These are phyloP conservation scores for Chloromonas sp. DNA, from an alignment of 163 green algal species.

Conservation along the genomic window DNA sequence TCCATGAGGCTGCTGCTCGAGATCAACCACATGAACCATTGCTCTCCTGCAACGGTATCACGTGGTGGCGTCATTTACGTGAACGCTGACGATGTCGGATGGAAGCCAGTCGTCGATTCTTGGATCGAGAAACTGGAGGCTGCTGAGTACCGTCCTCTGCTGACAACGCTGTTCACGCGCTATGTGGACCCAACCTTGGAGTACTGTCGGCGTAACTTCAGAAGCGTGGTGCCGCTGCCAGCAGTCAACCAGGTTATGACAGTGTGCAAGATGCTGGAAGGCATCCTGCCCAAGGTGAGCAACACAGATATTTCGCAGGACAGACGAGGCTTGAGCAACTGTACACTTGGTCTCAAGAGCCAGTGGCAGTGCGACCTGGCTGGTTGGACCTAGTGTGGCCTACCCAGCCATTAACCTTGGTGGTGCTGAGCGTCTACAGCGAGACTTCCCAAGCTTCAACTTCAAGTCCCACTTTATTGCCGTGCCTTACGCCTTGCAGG, in stretches of 20 bases:
- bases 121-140: conserved; percentile 81
- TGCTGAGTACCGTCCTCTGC: conserved; percentile 62
- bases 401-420: too few species aligned
- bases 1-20: conserved; percentile 83
- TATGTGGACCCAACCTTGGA: conserved; percentile 87
- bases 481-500: not conserved
- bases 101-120: conserved; percentile 78
- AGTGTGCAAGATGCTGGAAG: conserved; percentile 90
- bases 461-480: too few species aligned
- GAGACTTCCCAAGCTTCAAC: too few species aligned
- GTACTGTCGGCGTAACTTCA: conserved; percentile 81
- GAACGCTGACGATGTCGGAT: conserved; percentile 87
- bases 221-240: conserved; percentile 70
- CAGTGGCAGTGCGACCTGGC: too few species aligned
- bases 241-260: conserved; percentile 76
- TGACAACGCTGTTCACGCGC: conserved; percentile 73
- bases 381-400: too few species aligned
- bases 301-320: too few species aligned
- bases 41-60: conserved; percentile 87
- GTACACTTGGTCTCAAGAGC: too few species aligned
- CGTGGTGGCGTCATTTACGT: conserved; percentile 88
- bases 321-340: too few species aligned
- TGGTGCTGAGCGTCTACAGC: not conserved
- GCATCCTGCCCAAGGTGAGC: conserved; percentile 71
- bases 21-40: conserved; percentile 71